phyloP scores from a whole-genome alignment of 805 yeast genomes.

The Aciculoconidium aculeatum region DNA sequence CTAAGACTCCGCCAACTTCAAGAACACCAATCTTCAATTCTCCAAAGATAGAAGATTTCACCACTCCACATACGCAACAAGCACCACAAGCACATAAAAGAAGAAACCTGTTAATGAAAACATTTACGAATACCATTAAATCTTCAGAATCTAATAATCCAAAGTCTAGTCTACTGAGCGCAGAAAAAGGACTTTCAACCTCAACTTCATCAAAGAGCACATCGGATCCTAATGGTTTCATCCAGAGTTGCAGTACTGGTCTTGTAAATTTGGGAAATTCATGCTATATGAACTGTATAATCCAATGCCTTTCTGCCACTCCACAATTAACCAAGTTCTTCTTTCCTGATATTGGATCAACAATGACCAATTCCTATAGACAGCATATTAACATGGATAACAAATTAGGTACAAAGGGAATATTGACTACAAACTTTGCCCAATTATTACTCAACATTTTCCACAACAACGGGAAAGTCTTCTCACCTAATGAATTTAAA shows the following conservation, averaged over 20 bases:
- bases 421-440: conserved; percentile 64
- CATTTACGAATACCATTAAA: too few species aligned
- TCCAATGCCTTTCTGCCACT: conserved; percentile 82
- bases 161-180: too few species aligned
- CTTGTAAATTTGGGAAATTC: conserved; percentile 81
- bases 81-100: too few species aligned
- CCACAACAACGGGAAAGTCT: conserved; percentile 38
- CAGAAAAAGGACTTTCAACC: conserved; percentile 1
- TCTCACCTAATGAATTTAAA: conserved; percentile 63
- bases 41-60: too few species aligned
- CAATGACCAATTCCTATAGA: conserved; percentile 37
- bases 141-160: too few species aligned
- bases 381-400: conserved; percentile 68
- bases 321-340: conserved; percentile 60
- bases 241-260: conserved; percentile 52
- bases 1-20: conserved; percentile 15
- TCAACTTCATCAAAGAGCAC: conserved; percentile 1
- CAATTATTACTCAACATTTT: conserved; percentile 51
- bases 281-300: conserved; percentile 84
- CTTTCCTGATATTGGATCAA: conserved; percentile 22
- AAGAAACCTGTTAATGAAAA: too few species aligned
- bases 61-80: too few species aligned
- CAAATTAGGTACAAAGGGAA: conserved; percentile 75
- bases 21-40: conserved; percentile 16
- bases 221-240: too few species aligned